Conservation (phyloP, 176 grass and related monocot species). For the Musa beccarii region DNA sequence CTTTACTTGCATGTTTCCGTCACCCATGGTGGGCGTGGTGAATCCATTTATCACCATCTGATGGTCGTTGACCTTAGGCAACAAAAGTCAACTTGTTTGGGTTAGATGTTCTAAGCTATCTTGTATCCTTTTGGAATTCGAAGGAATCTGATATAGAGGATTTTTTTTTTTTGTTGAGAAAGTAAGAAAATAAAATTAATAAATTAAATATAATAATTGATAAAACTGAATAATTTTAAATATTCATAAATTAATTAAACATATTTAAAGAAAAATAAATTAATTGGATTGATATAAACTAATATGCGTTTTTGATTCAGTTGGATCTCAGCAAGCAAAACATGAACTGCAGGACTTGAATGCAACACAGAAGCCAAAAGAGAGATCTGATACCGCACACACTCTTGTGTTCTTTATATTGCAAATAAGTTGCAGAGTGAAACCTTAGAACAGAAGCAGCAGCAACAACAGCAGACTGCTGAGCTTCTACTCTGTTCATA, state of each 20-base stretch:
- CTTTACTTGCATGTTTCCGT: background rate
- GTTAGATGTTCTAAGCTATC: no score
- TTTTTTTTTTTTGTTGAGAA: no score
- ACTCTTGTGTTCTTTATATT: background rate
- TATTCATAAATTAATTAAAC: no score
- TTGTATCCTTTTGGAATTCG: no score
- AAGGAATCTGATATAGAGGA: no score
- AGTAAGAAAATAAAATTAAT: no score
- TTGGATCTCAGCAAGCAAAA: background rate
- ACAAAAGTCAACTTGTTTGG: background rate
- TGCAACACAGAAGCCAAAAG: background rate
- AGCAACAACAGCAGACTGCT: no score
- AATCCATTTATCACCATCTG: background rate
- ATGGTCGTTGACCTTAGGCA: background rate
- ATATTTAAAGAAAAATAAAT: no score
- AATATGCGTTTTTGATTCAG: no score
- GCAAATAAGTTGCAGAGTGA: background rate
- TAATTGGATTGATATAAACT: no score
- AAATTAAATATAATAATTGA: no score
- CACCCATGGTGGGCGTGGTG: background rate
- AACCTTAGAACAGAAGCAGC: background rate
- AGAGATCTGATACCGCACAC: background rate
- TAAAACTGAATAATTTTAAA: no score
- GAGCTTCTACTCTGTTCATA: background rate
- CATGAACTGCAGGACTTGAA: background rate